Evolutionary conservation across 2,329 filamentous ascomycete species (phyloP), one percentile per base, ranked within the genome.

Genomic region (Aureobasidium sp.): DNA sequence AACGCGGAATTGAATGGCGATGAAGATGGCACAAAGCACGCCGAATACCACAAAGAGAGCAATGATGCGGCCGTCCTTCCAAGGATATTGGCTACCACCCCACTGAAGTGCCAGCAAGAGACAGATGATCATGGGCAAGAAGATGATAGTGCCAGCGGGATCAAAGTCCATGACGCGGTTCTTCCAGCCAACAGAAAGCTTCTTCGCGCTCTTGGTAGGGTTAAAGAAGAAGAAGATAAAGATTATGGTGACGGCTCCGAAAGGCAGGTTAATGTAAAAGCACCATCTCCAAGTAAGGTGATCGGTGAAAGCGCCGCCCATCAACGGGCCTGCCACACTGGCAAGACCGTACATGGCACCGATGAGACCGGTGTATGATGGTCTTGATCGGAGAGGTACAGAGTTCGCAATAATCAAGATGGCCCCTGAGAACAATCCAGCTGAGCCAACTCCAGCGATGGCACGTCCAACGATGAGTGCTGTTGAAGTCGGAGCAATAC

Each of bases 211-310:
- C 47, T 72, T 70, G 3, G 72, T 73, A 0, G 70, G 69, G 41
- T 70, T 63, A 65, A 73, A 72, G 66, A 74, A 72, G 67, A 74
- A 64, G 62, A 70, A 56, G 62, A 74, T 73, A 66, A 74, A 71
- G 2, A 67, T 49, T 44, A 69, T 41, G 0, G 79, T 79, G 17
- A 80, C 67, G 3, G 72, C 75, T 17, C 79, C 79, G 45, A 84
- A 75, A 0, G 81, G 81, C 1, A 84, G 71, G 65, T 84, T 83
- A 69, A 83, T 81, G 62, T 78, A 80, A 70, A 79, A 80, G 65
- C 75, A 80, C 29, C 80, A 76, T 51, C 69, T 71, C 81, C 81
- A 84, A 15, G 71, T 76, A 0, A 76, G 72, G 8, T 74, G 65
- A 64, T 77, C 72, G 65, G 75, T 73, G 52, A 73, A 72, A 15